Evolutionary conservation across 805 yeast species (phyloP).

Genomic region (Saccharomyces mikatae): DNA sequence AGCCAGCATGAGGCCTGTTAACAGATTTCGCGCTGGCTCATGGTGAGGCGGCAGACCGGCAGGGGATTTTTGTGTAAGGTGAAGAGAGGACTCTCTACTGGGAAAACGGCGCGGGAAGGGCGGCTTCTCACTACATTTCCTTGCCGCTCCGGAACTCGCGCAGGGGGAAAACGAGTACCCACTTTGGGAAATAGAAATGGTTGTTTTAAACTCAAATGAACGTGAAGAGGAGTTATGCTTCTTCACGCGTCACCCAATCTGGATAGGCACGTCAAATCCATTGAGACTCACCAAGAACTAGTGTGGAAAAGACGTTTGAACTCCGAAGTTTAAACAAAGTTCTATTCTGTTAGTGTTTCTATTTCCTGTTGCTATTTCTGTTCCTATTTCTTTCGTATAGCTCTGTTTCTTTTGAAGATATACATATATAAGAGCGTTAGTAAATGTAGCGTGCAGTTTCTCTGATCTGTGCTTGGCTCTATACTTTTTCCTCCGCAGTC

Average conservation of each 20-base stretch:
- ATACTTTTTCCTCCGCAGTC: not conserved
- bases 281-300: not conserved
- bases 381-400: not conserved
- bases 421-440: not conserved
- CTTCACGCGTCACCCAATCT: not conserved
- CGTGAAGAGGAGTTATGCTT: not conserved
- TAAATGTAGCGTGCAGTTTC: not conserved
- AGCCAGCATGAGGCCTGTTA: not conserved
- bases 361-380: not conserved
- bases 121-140: not conserved
- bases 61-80: not conserved
- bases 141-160: not conserved
- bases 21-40: not conserved
- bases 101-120: not conserved
- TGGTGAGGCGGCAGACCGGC: not conserved
- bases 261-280: not conserved
- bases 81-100: not conserved
- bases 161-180: not conserved
- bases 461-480: not conserved
- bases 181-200: not conserved
- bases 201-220: not conserved
- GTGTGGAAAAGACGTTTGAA: not conserved
- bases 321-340: not conserved
- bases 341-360: not conserved
- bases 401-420: not conserved